phyloP scores from a whole-genome alignment of 352 stramenopile species.

The Phytophthora pseudosyringae region DNA sequence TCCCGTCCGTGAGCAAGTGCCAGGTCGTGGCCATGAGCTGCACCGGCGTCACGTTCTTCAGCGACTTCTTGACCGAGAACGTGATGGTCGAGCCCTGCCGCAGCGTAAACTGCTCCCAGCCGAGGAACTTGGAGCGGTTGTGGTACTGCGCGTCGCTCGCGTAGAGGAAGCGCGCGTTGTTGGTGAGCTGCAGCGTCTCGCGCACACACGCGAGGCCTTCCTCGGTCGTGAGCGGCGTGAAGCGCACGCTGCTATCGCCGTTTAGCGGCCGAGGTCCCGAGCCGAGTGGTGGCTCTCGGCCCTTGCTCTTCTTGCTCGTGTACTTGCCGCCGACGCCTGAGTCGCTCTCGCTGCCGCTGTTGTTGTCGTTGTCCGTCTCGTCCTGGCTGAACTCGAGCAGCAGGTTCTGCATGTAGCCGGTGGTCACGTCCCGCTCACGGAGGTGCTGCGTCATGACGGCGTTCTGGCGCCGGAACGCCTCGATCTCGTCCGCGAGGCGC shows the following conservation, averaged over 20 bases:
- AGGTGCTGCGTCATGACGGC: conserved; percentile 47
- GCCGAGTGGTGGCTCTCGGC: conserved; percentile 8
- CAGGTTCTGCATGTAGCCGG: conserved; percentile 62
- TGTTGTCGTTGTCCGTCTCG: conserved; percentile 33
- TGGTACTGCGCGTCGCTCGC: conserved; percentile 36
- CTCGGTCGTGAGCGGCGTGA: conserved; percentile 46
- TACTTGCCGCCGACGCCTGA: background rate
- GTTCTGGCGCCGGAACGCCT: conserved; percentile 52
- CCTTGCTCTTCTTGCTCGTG: background rate
- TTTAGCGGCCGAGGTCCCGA: conserved; percentile 28
- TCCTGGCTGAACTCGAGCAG: conserved; percentile 47
- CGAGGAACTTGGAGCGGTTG: conserved; percentile 49
- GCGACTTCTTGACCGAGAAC: conserved; percentile 56
- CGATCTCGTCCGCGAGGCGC: conserved; percentile 50
- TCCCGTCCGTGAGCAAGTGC: conserved; percentile 46
- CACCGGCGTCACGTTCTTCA: conserved; percentile 33
- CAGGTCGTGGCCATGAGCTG: conserved; percentile 46
- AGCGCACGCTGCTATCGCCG: conserved; percentile 31
- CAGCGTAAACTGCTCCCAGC: conserved; percentile 55
- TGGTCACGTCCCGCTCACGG: conserved; percentile 54
- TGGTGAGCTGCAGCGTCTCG: conserved; percentile 42
- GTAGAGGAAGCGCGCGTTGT: conserved; percentile 40
- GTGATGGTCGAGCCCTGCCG: conserved; percentile 49
- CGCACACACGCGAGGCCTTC: conserved; percentile 36
- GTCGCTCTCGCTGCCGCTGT: conserved; percentile 20